These are phyloP conservation scores for Sanghuangporus baumii DNA, from an alignment of 1,284 basidiomycete genomes.

Conservation along the genomic window DNA sequence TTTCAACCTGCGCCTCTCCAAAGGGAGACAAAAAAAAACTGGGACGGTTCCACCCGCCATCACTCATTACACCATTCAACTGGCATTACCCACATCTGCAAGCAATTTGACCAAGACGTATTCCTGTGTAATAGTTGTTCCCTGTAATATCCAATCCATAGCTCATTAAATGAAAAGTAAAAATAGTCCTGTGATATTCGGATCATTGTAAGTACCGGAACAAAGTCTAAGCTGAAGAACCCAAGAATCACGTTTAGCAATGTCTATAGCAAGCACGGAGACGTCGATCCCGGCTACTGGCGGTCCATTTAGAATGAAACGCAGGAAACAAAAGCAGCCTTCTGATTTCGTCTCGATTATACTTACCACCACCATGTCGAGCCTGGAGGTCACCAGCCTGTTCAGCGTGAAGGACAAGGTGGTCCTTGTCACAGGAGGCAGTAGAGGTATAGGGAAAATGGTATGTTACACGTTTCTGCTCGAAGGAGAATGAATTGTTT, in stretches of 20 bases:
- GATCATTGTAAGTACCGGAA: not conserved
- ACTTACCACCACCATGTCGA: constrained; percentile 29
- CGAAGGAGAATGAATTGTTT: not conserved
- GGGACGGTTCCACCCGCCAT: constrained; percentile 30
- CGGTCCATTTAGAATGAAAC: not conserved
- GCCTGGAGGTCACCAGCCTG: constrained; percentile 37
- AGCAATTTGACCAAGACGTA: not conserved
- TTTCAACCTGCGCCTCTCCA: constrained; percentile 23
- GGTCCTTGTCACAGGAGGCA: constrained; percentile 68
- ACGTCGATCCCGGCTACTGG: constrained; percentile 3
- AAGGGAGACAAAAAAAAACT: constrained; percentile 26
- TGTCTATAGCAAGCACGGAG: not conserved
- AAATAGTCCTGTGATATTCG: not conserved
- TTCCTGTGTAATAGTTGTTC: not conserved
- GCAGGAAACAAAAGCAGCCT: not conserved
- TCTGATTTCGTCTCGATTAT: not conserved
- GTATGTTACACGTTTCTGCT: constrained; percentile 29
- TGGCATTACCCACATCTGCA: constrained; percentile 20
- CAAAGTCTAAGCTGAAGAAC: not conserved
- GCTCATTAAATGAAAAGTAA: not conserved
- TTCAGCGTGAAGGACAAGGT: constrained; percentile 59
- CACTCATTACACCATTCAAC: constrained; percentile 27
- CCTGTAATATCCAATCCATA: not conserved
- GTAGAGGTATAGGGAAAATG: constrained; percentile 66
- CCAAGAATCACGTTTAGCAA: not conserved